These are phyloP conservation scores for Neofusicoccum sp. DNA, from an alignment of 2,329 filamentous ascomycete genomes.

Conservation along the genomic window DNA sequence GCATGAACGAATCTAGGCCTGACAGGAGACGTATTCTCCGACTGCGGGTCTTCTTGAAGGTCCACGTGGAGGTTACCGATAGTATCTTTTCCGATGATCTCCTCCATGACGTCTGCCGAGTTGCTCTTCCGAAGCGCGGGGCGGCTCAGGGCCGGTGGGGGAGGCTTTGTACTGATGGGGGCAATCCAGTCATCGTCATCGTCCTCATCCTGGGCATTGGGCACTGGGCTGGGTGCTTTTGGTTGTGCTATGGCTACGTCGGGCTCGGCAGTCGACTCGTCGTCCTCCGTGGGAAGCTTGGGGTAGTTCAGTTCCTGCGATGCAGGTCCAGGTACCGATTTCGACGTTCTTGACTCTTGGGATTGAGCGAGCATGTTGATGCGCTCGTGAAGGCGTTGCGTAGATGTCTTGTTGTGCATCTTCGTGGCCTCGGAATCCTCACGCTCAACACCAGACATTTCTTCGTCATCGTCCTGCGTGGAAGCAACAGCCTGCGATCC, in stretches of 20 bases:
- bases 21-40: constrained; percentile 19
- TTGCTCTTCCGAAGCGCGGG: constrained; percentile 63
- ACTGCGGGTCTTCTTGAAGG: not conserved
- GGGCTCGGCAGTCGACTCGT: not conserved
- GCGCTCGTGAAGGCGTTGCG: constrained; percentile 87
- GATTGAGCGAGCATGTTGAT: constrained; percentile 74
- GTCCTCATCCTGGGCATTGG: constrained; percentile 24
- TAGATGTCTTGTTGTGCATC: constrained; percentile 84
- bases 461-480: constrained; percentile 44
- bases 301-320: constrained; percentile 43
- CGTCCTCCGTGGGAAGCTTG: constrained; percentile 34
- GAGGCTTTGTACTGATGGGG: constrained; percentile 48
- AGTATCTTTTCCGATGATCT: constrained; percentile 43
- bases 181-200: constrained; percentile 62
- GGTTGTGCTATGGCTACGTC: constrained; percentile 25
- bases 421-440: constrained; percentile 56
- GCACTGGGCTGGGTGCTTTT: constrained; percentile 21
- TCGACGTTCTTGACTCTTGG: constrained; percentile 47
- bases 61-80: constrained; percentile 33
- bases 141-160: constrained; percentile 36
- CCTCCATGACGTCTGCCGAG: constrained; percentile 64
- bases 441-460: constrained; percentile 35
- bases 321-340: constrained; percentile 41
- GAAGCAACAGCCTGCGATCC: constrained; percentile 36
- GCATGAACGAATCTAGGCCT: constrained; percentile 53